Evolutionary conservation across 1,284 basidiomycete genomes (phyloP), one percentile per base, ranked within the genome.

Genomic region (Microbotryum intermedium): DNA sequence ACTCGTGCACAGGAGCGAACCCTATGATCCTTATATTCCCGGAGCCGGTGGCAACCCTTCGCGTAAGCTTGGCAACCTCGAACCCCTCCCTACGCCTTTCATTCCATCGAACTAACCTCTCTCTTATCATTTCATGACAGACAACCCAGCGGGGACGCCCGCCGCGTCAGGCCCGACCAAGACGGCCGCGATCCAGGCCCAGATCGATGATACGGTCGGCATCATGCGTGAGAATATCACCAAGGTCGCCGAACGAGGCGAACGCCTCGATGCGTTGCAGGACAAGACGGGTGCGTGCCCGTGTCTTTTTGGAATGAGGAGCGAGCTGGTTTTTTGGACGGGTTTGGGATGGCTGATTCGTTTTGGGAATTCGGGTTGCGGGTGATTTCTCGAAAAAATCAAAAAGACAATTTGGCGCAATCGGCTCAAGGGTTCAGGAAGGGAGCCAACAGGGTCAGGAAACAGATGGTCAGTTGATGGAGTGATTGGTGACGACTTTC

Each of bases 341-440:
- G 10, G 25, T 3, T 39, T 16, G 28, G 21, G 42, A 4, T 20
- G 6, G 42, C 42, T 28, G 49, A 49, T 20, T 18, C 2, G 45
- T 10, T 8, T 23, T 4, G 18, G 20, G 6, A 20, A 42, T 21
- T 18, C 4, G 20, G 11, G 6, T 48, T 11, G 21, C 1, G 26
- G 18, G 23, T 26, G 34, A 4, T 21, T 4, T 25, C 21, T 48
- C 42, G 29, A 51, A 23, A 20, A 2, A 44, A 25, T 53, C n/a
- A 30, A 60, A 62, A 70, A 94, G 94, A 98, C 77, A 97, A 88
- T 74, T 83, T 99, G 60, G 93, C 94, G 30, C 90, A 97, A 44
- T 97, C 92, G n/a, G 95, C 94, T 13, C 95, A 98, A 79, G 92
- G 92, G 30, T 99, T 99, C 84, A 85, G 92, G 65, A 83, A 90